Evolutionary conservation across 1,284 basidiomycete species (phyloP), one percentile per base, ranked within the genome.

Genomic region (Phellinidium pouzarii): DNA sequence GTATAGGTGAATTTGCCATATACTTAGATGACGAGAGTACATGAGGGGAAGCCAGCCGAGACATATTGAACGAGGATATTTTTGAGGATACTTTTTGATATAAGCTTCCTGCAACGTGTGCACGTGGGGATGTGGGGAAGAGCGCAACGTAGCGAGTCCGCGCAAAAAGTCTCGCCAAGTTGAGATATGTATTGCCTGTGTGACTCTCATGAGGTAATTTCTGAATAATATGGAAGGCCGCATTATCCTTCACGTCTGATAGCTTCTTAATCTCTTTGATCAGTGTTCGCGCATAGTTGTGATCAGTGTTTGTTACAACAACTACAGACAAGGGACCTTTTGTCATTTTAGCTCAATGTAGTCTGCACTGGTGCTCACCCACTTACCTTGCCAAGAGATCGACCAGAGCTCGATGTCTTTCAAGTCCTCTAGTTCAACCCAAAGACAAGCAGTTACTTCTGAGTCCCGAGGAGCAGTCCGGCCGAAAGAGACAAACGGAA

Each of bases 151-250:
- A 65, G 0, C 70, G 61, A 8, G 80, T 79, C 3, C 61, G 68
- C 4, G 82, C 70, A 61, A 83, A 78, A 47, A 84, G 65, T 20
- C 82, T 71, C 3, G 82, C 83, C 20, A 84, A 59, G 62, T 86
- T 86, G 40, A 85, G 69, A 60, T 78, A 80, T 7, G 70, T 64
- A 57, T 84, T 84, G 20, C 76, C 71, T 12, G 74, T 74, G 22
- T 58, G 62, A 12, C 73, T 64, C 0, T 66, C 63, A 11, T 64
- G 52, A 6, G 70, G 64, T n/a, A 63, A 58, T 31, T 75, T 60
- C 56, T 76, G 71, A 12, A 84, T 57, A 17, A 83, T 51, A 61
- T 86, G 82, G 3, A 77, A 56, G 8, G 71, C 74, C 11, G 78
- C 60, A 22, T 60, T 59, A 4, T 58, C 59, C 36, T 65, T 64